Conservation (phyloP, 2,329 filamentous ascomycete genomes). For the Clarireedia homoeocarpa region DNA sequence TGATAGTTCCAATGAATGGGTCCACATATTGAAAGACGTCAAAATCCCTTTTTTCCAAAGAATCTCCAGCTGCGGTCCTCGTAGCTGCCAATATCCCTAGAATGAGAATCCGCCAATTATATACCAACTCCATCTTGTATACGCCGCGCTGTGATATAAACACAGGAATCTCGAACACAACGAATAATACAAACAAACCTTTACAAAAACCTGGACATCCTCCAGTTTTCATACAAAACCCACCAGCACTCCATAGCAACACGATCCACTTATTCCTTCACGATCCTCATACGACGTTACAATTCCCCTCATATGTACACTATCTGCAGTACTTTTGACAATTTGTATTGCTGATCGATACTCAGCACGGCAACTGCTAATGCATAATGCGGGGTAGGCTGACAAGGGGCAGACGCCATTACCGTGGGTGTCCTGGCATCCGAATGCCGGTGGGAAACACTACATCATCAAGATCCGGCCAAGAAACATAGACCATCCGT, state of each 20-base stretch:
- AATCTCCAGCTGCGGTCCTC: background rate
- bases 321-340: background rate
- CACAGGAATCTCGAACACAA: too few relatives aligned
- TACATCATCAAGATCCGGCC: too few relatives aligned
- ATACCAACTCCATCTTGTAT: background rate
- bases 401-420: slow-evolving; percentile 1
- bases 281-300: slow-evolving; percentile 2
- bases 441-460: too few relatives aligned
- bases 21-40: slow-evolving; percentile 37
- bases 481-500: too few relatives aligned
- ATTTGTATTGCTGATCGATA: background rate
- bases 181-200: background rate
- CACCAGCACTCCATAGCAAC: background rate
- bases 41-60: slow-evolving; percentile 11
- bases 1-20: slow-evolving; percentile 46
- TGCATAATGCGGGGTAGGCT: background rate
- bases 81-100: background rate
- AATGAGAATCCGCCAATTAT: background rate
- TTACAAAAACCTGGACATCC: background rate
- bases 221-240: background rate
- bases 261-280: background rate
- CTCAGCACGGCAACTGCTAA: background rate
- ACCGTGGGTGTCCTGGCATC: background rate
- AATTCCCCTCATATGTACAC: slow-evolving; percentile 1
- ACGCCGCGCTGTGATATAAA: background rate